Conservation (phyloP, 257 asterid species). For the Asclepias syriaca region DNA sequence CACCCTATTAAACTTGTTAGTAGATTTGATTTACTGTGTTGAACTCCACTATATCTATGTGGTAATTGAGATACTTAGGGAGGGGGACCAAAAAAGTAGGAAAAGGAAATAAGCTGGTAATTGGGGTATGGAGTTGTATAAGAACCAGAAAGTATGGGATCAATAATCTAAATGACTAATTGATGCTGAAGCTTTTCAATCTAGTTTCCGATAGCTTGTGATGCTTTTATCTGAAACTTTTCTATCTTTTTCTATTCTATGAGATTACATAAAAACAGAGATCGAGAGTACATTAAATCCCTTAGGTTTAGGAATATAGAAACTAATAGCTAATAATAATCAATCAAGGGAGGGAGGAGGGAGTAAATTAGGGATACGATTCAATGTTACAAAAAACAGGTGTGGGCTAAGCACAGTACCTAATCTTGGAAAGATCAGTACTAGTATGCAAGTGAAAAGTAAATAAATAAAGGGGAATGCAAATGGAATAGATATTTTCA, state of each 20-base stretch:
- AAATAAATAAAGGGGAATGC: not conserved
- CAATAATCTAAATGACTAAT: not conserved
- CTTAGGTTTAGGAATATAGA: too few species aligned
- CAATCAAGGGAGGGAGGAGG: too few species aligned
- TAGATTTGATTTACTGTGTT: not conserved
- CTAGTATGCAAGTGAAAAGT: not conserved
- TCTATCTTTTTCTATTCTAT: too few species aligned
- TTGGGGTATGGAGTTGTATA: not conserved
- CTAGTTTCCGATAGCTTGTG: too few species aligned
- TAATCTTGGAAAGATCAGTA: not conserved
- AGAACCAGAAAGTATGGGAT: not conserved
- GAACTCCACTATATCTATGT: not conserved
- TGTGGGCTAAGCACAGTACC: not conserved
- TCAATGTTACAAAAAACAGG: too few species aligned
- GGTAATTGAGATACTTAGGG: not conserved
- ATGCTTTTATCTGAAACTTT: too few species aligned
- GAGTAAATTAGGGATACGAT: too few species aligned
- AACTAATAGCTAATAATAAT: too few species aligned
- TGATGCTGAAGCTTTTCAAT: not conserved
- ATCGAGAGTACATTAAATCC: too few species aligned
- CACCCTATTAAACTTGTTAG: not conserved
- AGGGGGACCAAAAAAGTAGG: not conserved
- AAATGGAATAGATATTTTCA: not conserved
- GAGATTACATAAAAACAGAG: too few species aligned
- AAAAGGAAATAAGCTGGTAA: not conserved